Conservation (phyloP, 2,329 filamentous ascomycete species). For the Metarhizium guizhouense region DNA sequence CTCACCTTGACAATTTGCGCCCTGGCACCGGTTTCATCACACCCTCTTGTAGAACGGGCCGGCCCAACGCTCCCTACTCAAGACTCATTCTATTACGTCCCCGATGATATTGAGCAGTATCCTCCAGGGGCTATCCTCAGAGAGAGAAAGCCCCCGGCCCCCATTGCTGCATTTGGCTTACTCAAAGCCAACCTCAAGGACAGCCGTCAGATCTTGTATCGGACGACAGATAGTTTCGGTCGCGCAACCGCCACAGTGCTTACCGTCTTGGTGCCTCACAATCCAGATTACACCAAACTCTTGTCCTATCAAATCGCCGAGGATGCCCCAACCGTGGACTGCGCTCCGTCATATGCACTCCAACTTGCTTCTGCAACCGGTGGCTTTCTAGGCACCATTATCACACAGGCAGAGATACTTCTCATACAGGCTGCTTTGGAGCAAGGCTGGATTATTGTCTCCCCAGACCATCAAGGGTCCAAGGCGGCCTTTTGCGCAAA, state of each 20-base stretch:
- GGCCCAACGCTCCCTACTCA: neutral
- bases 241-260: conserved; percentile 27
- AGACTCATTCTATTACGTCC: neutral
- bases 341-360: conserved; percentile 17
- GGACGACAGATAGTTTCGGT: conserved; percentile 26
- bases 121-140: conserved; percentile 14
- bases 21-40: no score
- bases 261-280: conserved; percentile 28
- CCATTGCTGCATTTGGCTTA: conserved; percentile 12
- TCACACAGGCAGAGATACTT: conserved; percentile 13
- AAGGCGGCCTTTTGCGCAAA: conserved; percentile 33
- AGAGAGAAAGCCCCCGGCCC: conserved; percentile 11
- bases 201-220: conserved; percentile 27
- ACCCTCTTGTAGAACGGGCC: neutral
- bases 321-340: conserved; percentile 29
- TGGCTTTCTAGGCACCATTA: conserved; percentile 23
- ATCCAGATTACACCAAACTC: conserved; percentile 18
- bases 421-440: conserved; percentile 21
- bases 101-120: conserved; percentile 7
- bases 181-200: conserved; percentile 8
- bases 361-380: conserved; percentile 9
- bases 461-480: conserved; percentile 38
- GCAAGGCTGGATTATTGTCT: conserved; percentile 36
- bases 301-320: conserved; percentile 34
- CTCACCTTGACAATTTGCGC: no score